phyloP scores from a whole-genome alignment of 2,329 filamentous ascomycete species.

The Pseudopyricularia javanii region DNA sequence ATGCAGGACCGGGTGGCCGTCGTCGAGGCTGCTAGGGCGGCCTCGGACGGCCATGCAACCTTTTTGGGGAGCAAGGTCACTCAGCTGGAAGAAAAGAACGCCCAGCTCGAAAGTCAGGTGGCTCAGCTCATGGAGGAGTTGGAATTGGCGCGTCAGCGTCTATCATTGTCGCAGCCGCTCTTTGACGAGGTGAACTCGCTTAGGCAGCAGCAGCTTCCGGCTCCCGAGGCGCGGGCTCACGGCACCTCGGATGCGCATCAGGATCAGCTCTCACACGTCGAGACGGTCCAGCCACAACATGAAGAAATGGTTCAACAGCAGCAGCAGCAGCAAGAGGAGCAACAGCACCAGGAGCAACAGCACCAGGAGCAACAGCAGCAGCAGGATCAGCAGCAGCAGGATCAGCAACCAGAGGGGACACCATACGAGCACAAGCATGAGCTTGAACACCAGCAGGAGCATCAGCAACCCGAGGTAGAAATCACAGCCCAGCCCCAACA shows the following conservation, averaged over 20 bases:
- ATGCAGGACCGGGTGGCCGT: constrained; percentile 8
- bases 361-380: background rate
- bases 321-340: too few species aligned
- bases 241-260: too few species aligned
- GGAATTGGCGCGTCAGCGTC: constrained; percentile 7
- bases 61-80: constrained; percentile 22
- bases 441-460: too few species aligned
- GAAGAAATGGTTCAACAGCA: too few species aligned
- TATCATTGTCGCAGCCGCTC: constrained; percentile 1
- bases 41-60: constrained; percentile 22
- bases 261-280: too few species aligned
- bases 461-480: background rate
- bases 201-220: background rate
- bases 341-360: background rate
- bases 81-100: constrained; percentile 19
- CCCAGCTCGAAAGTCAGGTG: constrained; percentile 21
- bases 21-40: constrained; percentile 26
- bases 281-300: background rate
- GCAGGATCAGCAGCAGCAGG: too few species aligned
- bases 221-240: background rate
- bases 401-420: too few species aligned
- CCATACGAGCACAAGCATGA: too few species aligned
- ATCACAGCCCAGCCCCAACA: background rate
- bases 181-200: background rate
- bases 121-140: constrained; percentile 10